Conservation (phyloP, 768 basidiomycete genomes). For the Rhizopogon salebrosus region DNA sequence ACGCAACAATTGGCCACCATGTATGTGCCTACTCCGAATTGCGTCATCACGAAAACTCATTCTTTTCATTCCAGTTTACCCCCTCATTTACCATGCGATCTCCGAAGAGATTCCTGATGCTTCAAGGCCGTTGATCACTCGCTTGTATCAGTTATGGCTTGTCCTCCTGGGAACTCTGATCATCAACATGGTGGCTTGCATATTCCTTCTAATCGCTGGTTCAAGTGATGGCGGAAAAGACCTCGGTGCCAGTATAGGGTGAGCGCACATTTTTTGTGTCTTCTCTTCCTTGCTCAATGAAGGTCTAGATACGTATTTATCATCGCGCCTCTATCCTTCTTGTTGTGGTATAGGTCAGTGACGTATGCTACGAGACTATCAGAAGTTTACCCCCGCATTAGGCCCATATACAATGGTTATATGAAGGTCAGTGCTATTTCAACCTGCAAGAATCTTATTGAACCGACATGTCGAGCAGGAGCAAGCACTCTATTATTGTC, state of each 20-base stretch:
- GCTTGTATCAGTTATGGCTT: conserved; percentile 93
- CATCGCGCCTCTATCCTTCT: conserved; percentile 76
- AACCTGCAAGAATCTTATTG: conserved; percentile 19
- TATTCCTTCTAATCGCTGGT: conserved; percentile 79
- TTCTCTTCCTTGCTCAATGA: neutral
- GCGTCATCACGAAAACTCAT: conserved; percentile 16
- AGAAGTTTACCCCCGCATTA: conserved; percentile 24
- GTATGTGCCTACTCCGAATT: conserved; percentile 37
- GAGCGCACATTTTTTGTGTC: conserved; percentile 17
- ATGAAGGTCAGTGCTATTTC: conserved; percentile 65
- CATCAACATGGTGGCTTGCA: conserved; percentile 87
- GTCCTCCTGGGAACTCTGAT: conserved; percentile 77
- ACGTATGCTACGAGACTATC: conserved; percentile 6
- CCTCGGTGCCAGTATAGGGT: conserved; percentile 81
- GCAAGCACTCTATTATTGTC: conserved; percentile 92
- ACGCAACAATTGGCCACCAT: conserved; percentile 91
- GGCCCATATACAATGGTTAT: conserved; percentile 96
- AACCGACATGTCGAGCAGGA: conserved; percentile 48
- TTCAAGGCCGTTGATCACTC: conserved; percentile 73
- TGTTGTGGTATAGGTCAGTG: conserved; percentile 90
- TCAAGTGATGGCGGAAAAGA: conserved; percentile 71
- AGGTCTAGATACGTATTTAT: conserved; percentile 65
- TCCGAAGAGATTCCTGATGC: conserved; percentile 82
- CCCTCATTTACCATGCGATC: conserved; percentile 93
- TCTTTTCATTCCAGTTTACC: conserved; percentile 60